A percentile compares a stretch with the other conserved stretches of the same genome.
Conservation (phyloP, 2,329 filamentous ascomycete species). For the Arthrocladium fulminans region DNA sequence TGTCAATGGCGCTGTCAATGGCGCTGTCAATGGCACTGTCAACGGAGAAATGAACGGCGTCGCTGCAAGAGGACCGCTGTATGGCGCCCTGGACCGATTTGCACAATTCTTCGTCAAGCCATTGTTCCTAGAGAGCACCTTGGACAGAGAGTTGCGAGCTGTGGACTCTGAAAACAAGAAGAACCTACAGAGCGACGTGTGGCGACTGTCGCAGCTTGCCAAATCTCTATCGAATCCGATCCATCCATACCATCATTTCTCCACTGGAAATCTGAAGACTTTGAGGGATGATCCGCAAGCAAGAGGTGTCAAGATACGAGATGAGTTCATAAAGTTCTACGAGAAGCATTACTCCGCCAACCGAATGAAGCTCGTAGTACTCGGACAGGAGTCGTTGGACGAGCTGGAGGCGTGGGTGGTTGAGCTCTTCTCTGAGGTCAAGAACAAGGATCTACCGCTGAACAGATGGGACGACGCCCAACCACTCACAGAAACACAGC, state of each 20-base stretch:
- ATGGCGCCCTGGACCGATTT: conserved; percentile 80
- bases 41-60: conserved; percentile 11
- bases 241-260: conserved; percentile 86
- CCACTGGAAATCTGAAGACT: conserved; percentile 78
- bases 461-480: conserved; percentile 58
- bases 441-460: conserved; percentile 68
- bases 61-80: conserved; percentile 46
- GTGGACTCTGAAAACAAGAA: conserved; percentile 98
- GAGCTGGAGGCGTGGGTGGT: conserved; percentile 74
- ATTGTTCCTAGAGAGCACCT: conserved; percentile 71
- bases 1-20: conserved; percentile 12
- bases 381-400: conserved; percentile 74
- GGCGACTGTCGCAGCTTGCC: conserved; percentile 78
- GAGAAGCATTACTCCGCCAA: conserved; percentile 86
- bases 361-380: conserved; percentile 80
- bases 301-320: conserved; percentile 71
- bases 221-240: conserved; percentile 80
- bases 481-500: conserved; percentile 48
- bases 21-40: conserved; percentile 9
- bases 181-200: conserved; percentile 83
- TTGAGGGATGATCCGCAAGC: conserved; percentile 74
- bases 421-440: conserved; percentile 71
- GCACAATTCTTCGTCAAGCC: conserved; percentile 89
- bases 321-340: conserved; percentile 90
- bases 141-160: conserved; percentile 78